These are phyloP conservation scores for Rutstroemia sydowiana DNA, from an alignment of 2,329 filamentous ascomycete genomes.

Conservation along the genomic window DNA sequence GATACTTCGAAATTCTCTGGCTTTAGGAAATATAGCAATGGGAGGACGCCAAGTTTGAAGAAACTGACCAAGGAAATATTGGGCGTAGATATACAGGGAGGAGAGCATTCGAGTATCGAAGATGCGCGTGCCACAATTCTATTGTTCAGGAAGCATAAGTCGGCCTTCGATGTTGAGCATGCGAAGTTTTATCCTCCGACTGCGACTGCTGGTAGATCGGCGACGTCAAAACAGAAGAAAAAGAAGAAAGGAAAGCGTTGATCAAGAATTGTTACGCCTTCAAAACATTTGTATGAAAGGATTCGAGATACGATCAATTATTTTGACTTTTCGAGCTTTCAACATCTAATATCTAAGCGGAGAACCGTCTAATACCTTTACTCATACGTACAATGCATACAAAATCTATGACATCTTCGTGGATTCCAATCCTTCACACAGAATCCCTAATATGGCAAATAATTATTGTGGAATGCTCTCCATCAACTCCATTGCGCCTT, in stretches of 20 bases:
- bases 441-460: not conserved
- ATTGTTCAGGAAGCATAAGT: slow-evolving; percentile 75
- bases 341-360: too few relatives aligned
- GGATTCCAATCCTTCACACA: not conserved
- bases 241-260: slow-evolving; percentile 29
- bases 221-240: slow-evolving; percentile 27
- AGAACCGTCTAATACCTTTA: too few relatives aligned
- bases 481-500: slow-evolving; percentile 54
- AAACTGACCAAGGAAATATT: slow-evolving; percentile 50
- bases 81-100: slow-evolving; percentile 54
- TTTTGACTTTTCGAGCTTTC: too few relatives aligned
- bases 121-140: slow-evolving; percentile 90
- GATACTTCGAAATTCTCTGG: slow-evolving; percentile 75
- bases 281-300: not conserved
- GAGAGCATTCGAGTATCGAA: slow-evolving; percentile 59
- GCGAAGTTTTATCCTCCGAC: slow-evolving; percentile 52
- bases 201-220: slow-evolving; percentile 17
- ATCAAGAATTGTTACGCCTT: not conserved
- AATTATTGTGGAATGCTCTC: slow-evolving; percentile 57
- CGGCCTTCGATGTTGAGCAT: slow-evolving; percentile 77
- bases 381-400: not conserved
- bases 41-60: slow-evolving; percentile 61
- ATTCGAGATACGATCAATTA: too few relatives aligned
- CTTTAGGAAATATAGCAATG: slow-evolving; percentile 63
- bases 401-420: not conserved